Evolutionary conservation across 371 early-diverging fungal species (phyloP).

Genomic region (Mortierella sp.): DNA sequence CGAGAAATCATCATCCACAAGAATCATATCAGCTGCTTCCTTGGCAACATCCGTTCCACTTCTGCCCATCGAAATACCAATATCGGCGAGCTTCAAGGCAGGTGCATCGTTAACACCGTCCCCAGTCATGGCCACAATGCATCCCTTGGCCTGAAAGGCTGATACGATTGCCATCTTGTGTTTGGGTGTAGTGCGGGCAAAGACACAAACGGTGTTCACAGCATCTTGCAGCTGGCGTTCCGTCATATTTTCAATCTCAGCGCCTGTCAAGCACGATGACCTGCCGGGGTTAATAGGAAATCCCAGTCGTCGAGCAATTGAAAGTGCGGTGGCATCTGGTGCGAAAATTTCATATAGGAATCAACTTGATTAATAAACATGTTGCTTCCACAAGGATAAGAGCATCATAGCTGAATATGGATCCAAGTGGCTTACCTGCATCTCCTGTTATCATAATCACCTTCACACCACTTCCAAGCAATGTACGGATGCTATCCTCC

Average conservation of each 20-base stretch:
- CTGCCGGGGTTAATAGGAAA: slow-evolving; percentile 71
- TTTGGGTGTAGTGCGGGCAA: slow-evolving; percentile 93
- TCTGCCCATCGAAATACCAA: slow-evolving; percentile 93
- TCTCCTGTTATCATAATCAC: slow-evolving; percentile 95
- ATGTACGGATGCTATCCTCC: slow-evolving; percentile 68
- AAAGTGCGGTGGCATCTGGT: slow-evolving; percentile 79
- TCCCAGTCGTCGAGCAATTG: slow-evolving; percentile 84
- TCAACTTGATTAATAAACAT: background rate
- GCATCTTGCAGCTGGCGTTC: slow-evolving; percentile 74
- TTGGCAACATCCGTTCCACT: slow-evolving; percentile 93
- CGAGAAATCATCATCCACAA: slow-evolving; percentile 89
- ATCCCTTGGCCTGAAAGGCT: slow-evolving; percentile 78
- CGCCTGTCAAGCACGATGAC: slow-evolving; percentile 74
- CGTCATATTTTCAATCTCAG: slow-evolving; percentile 76
- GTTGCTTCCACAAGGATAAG: too few relatives aligned
- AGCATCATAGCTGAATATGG: background rate
- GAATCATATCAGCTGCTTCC: slow-evolving; percentile 94
- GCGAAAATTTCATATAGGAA: background rate
- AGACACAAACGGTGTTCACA: slow-evolving; percentile 75
- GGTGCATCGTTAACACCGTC: slow-evolving; percentile 98
- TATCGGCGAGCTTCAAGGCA: slow-evolving; percentile 90
- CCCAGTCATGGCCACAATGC: slow-evolving; percentile 92
- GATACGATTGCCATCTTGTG: slow-evolving; percentile 91
- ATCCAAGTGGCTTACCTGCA: slow-evolving; percentile 67
- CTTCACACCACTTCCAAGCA: slow-evolving; percentile 82